Evolutionary conservation across 2,329 filamentous ascomycete genomes (phyloP), one percentile per base, ranked within the genome.

Genomic region (Colletotrichum abscissum): DNA sequence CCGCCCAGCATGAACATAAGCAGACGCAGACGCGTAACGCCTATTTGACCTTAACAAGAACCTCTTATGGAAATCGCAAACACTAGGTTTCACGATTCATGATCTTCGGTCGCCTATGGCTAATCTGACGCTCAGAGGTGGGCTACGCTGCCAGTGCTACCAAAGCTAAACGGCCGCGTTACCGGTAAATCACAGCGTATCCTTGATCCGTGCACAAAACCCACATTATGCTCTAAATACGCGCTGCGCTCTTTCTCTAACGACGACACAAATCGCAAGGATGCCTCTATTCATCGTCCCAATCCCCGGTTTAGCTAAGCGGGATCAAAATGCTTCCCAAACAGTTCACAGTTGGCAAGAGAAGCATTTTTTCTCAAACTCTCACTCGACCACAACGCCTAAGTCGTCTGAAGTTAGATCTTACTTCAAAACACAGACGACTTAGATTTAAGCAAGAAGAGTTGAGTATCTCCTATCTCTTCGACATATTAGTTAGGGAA

Each of bases 271-370:
- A n/a, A 5, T n/a, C 5, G 42, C 42, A 49, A n/a, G 19, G 8
- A 49, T 49, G 19, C 38, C 38, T 42, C 2, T 19, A 6, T 42
- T 14, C 0, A 3, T 42, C 1, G 38, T 42, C 38, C 2, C 35
- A 19, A 0, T 19, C 14, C 14, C 16, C 38, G 16, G 11, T 16
- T 42, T 42, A 8, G 38, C 5, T 42, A 42, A 42, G 38, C 16
- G 38, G 38, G 38, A 3, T 42, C 6, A 22, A 0, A 11, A 49
- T 49, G 19, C 8, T 49, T 49, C 7, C 42, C 3, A 49, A 9
- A n/a, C 2, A 1, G 8, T 49, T 11, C 1, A 0, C 3, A n/a
- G 0, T 49, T n/a, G 19, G 42, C 16, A 1, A 8, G 5, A 8
- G 0, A 46, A 46, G 38, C 42, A 9, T 2, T 7, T 46, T 7